These are phyloP conservation scores for Cyphellophora europaea DNA, from an alignment of 2,329 filamentous ascomycete genomes.

Conservation along the genomic window DNA sequence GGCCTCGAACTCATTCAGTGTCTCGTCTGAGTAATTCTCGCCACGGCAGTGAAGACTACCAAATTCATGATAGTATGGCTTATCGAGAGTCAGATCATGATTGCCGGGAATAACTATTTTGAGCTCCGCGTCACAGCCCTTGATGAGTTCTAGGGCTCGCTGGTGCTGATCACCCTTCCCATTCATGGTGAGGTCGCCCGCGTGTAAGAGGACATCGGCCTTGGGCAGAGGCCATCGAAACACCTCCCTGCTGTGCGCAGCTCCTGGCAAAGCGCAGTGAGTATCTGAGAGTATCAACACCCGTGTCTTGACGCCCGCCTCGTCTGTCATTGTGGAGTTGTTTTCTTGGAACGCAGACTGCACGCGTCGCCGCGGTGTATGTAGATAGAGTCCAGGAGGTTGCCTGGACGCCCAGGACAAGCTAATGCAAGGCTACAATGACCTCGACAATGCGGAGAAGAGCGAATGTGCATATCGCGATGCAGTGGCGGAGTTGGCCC, in stretches of 20 bases:
- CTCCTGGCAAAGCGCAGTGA: slow-evolving; percentile 7
- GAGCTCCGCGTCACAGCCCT: slow-evolving; percentile 40
- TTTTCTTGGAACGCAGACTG: too few species aligned
- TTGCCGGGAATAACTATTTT: slow-evolving; percentile 57
- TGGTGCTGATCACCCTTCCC: slow-evolving; percentile 40
- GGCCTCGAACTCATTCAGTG: slow-evolving; percentile 27
- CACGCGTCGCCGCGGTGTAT: too few species aligned
- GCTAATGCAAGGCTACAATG: too few species aligned
- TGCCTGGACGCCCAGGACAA: too few species aligned
- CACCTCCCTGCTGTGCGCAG: neutral
- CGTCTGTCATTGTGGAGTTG: too few species aligned
- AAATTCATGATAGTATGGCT: slow-evolving; percentile 34
- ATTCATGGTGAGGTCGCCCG: slow-evolving; percentile 48
- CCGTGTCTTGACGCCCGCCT: slow-evolving; percentile 12
- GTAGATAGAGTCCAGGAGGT: too few species aligned
- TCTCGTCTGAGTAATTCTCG: slow-evolving; percentile 17
- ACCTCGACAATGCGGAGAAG: too few species aligned
- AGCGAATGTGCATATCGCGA: too few species aligned
- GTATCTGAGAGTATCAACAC: slow-evolving; percentile 18
- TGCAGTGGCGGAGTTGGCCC: too few species aligned
- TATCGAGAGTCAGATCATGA: slow-evolving; percentile 51
- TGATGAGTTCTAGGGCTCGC: slow-evolving; percentile 37
- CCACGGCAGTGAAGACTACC: slow-evolving; percentile 19
- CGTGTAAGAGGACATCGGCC: slow-evolving; percentile 47
- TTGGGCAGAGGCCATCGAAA: slow-evolving; percentile 35